Evolutionary conservation across 2,329 filamentous ascomycete genomes (phyloP).

Genomic region (Pezicula carpinea): DNA sequence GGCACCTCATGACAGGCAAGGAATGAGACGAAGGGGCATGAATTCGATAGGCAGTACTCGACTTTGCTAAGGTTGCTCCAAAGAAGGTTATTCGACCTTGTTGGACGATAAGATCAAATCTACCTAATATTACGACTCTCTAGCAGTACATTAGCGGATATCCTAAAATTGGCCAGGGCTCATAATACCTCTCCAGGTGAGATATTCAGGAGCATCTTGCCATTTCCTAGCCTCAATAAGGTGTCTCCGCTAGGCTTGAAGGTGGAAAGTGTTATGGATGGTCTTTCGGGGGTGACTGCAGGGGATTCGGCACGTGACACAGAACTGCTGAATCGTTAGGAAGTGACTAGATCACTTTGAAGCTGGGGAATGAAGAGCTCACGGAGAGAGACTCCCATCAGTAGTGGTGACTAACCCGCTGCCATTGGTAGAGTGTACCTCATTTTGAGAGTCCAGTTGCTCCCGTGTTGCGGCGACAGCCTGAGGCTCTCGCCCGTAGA

Average conservation of each 20-base stretch:
- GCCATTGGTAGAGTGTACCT: too few relatives aligned
- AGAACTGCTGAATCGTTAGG: conserved; percentile 20
- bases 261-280: conserved; percentile 37
- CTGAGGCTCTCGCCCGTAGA: too few relatives aligned
- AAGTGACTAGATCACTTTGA: conserved; percentile 21
- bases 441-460: too few relatives aligned
- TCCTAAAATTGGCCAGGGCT: neutral
- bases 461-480: too few relatives aligned
- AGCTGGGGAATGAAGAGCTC: neutral
- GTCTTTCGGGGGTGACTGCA: conserved; percentile 14
- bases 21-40: conserved; percentile 66
- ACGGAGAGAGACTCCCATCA: conserved; percentile 7
- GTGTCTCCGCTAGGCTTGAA: conserved; percentile 43
- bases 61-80: conserved; percentile 55
- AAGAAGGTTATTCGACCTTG: conserved; percentile 60
- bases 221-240: conserved; percentile 33
- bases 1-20: conserved; percentile 59
- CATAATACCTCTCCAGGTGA: conserved; percentile 44
- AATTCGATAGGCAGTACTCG: conserved; percentile 47
- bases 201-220: conserved; percentile 38
- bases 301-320: conserved; percentile 20
- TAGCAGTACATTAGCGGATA: conserved; percentile 26
- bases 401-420: too few relatives aligned
- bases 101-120: conserved; percentile 59
- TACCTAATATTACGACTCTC: conserved; percentile 62